Percentiles rank a stretch among this genome's conserved stretches.
Conservation (phyloP, 2,329 filamentous ascomycete species). For the Fusarium metavorans region DNA sequence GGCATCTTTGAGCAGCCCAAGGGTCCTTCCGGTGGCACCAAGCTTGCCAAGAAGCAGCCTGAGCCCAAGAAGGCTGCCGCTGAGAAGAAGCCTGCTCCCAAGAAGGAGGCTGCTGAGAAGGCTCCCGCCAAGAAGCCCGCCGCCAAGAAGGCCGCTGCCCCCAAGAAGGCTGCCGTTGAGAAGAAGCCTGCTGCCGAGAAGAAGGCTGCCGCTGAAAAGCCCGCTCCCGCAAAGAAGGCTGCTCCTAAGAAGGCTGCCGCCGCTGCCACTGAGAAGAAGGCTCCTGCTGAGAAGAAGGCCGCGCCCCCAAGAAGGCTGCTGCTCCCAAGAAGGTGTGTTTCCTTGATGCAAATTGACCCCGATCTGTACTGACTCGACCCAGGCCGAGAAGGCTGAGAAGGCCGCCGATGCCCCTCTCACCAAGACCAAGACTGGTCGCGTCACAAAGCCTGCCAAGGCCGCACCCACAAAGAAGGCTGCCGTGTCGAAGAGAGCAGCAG, state of each 20-base stretch:
- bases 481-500: slow-evolving; percentile 53
- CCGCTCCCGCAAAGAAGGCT: slow-evolving; percentile 49
- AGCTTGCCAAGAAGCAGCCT: slow-evolving; percentile 84
- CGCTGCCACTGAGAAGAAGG: slow-evolving; percentile 41
- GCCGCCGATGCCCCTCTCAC: slow-evolving; percentile 70
- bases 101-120: slow-evolving; percentile 48
- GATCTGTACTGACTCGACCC: slow-evolving; percentile 2
- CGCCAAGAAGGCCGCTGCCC: slow-evolving; percentile 52
- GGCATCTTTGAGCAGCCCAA: slow-evolving; percentile 91
- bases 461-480: slow-evolving; percentile 48
- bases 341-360: not conserved
- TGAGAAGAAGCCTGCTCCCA: slow-evolving; percentile 49
- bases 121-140: slow-evolving; percentile 74
- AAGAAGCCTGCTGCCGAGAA: slow-evolving; percentile 51
- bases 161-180: slow-evolving; percentile 48
- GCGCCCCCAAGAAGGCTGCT: slow-evolving; percentile 44
- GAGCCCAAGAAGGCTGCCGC: slow-evolving; percentile 51
- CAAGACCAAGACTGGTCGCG: slow-evolving; percentile 89
- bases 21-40: slow-evolving; percentile 90
- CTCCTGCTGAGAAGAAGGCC: slow-evolving; percentile 53
- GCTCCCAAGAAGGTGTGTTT: slow-evolving; percentile 47
- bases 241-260: slow-evolving; percentile 44
- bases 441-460: slow-evolving; percentile 74
- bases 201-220: slow-evolving; percentile 51
- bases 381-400: slow-evolving; percentile 64